phyloP scores from a whole-genome alignment of 2,329 filamentous ascomycete species.

The Scedosporium boydii region DNA sequence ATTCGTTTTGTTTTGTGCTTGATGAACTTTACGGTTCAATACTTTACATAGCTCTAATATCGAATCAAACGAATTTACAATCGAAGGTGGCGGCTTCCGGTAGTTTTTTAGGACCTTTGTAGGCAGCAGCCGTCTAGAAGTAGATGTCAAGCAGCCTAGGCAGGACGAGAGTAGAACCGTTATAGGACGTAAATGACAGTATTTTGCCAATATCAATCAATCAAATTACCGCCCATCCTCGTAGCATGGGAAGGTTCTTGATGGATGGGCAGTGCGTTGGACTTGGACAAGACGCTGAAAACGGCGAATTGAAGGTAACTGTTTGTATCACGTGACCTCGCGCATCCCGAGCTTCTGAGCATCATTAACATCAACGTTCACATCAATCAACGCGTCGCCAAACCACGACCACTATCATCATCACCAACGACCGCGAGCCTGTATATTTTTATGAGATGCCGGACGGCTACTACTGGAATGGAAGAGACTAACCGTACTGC shows the following conservation, averaged over 20 bases:
- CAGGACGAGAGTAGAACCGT: too few species aligned
- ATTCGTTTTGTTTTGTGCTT: not conserved
- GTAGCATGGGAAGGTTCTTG: not conserved
- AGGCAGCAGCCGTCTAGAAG: not conserved
- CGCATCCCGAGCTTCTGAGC: not conserved
- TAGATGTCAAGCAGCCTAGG: not conserved
- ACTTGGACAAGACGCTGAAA: not conserved
- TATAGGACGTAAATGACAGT: too few species aligned
- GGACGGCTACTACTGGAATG: too few species aligned
- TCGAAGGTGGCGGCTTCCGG: too few species aligned
- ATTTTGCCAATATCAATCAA: too few species aligned
- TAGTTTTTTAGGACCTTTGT: too few species aligned
- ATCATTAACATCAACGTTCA: not conserved
- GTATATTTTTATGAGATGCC: too few species aligned
- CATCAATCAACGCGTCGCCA: not conserved
- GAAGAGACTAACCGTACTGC: too few species aligned
- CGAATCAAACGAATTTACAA: too few species aligned
- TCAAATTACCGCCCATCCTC: too few species aligned
- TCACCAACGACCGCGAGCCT: not conserved
- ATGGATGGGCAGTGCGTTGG: not conserved
- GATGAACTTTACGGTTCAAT: not conserved
- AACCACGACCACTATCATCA: not conserved
- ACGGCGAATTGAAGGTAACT: not conserved
- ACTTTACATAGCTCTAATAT: constrained; percentile 2
- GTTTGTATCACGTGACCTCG: not conserved